These are phyloP conservation scores for Saccharomyces eubayanus DNA, from an alignment of 805 yeast species.

Conservation along the genomic window DNA sequence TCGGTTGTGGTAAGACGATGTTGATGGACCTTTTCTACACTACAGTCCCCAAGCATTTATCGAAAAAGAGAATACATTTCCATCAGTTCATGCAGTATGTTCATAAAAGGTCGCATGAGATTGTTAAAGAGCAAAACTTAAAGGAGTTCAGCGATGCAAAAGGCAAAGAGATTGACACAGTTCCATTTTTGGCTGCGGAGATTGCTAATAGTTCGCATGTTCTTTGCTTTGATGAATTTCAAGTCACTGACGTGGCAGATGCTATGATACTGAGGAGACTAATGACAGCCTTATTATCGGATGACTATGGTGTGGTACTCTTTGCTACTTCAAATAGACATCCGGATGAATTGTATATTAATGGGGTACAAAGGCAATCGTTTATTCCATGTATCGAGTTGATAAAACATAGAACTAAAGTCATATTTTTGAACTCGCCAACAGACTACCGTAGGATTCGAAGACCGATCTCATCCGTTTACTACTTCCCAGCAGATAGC, in stretches of 20 bases:
- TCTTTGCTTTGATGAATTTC: slow-evolving; percentile 93
- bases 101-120: slow-evolving; percentile 78
- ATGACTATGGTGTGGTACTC: slow-evolving; percentile 72
- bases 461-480: slow-evolving; percentile 72
- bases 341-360: slow-evolving; percentile 86
- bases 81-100: slow-evolving; percentile 95
- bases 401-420: slow-evolving; percentile 64
- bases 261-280: slow-evolving; percentile 89
- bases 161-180: slow-evolving; percentile 61
- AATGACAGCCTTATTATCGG: slow-evolving; percentile 54
- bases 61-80: slow-evolving; percentile 80
- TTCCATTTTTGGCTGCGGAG: slow-evolving; percentile 77
- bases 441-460: slow-evolving; percentile 89
- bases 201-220: slow-evolving; percentile 69
- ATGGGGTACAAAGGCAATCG: slow-evolving; percentile 87
- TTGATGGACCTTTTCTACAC: slow-evolving; percentile 89
- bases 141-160: slow-evolving; percentile 25
- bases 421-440: slow-evolving; percentile 77
- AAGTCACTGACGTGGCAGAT: slow-evolving; percentile 97
- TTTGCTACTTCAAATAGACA: slow-evolving; percentile 94
- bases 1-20: slow-evolving; percentile 98
- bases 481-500: slow-evolving; percentile 64
- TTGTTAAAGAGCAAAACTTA: slow-evolving; percentile 52
- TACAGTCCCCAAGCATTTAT: slow-evolving; percentile 68
- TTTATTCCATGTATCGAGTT: slow-evolving; percentile 87